phyloP scores from a whole-genome alignment of 2,329 filamentous ascomycete genomes.

The Dactylellina leptospora region DNA sequence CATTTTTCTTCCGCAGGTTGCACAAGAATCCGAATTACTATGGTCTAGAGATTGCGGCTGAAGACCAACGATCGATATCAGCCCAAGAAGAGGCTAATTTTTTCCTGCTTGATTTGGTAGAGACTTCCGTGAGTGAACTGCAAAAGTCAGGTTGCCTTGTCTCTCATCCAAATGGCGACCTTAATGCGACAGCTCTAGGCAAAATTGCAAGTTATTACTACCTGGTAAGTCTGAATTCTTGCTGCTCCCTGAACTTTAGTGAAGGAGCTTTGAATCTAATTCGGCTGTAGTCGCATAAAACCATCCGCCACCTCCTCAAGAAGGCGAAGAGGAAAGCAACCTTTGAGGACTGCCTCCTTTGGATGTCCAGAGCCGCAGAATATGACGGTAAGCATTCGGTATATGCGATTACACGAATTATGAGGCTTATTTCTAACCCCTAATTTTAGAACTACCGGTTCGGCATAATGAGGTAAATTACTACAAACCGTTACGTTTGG shows the following conservation, averaged over 20 bases:
- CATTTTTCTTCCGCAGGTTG: conserved; percentile 95
- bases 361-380: conserved; percentile 93
- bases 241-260: neutral
- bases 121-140: conserved; percentile 82
- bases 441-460: conserved; percentile 79
- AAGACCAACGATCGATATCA: conserved; percentile 86
- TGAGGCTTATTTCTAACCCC: conserved; percentile 24
- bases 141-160: conserved; percentile 84
- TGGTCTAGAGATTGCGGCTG: conserved; percentile 88
- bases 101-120: conserved; percentile 92
- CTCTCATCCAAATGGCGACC: conserved; percentile 83
- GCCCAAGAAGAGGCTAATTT: conserved; percentile 90
- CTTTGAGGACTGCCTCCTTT: conserved; percentile 83
- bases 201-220: conserved; percentile 99
- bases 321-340: conserved; percentile 78
- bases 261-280: no score
- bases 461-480: conserved; percentile 80
- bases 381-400: conserved; percentile 70
- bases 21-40: conserved; percentile 99
- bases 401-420: neutral
- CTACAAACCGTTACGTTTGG: neutral
- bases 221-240: conserved; percentile 62
- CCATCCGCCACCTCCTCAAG: conserved; percentile 82
- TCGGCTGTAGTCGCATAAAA: conserved; percentile 77
- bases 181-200: conserved; percentile 87